These are phyloP conservation scores for Hyaloscypha finlandica DNA, from an alignment of 495 filamentous ascomycete species.

Conservation along the genomic window DNA sequence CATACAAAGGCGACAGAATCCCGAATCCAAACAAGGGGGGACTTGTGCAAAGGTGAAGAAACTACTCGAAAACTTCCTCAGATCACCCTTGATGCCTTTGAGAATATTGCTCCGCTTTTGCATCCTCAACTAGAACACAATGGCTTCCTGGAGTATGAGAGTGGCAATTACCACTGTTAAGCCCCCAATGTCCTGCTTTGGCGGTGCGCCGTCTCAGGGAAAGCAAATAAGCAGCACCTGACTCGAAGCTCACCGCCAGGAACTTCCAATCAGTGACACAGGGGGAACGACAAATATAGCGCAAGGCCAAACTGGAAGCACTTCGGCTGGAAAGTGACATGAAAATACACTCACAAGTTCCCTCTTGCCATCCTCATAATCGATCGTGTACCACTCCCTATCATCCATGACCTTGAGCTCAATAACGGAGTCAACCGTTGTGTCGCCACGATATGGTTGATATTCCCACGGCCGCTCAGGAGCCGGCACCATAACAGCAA, in stretches of 20 bases:
- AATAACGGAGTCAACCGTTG: constrained; percentile 43
- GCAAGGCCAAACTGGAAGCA: background rate
- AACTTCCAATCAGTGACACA: background rate
- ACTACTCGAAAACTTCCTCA: too few relatives aligned
- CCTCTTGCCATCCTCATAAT: constrained; percentile 47
- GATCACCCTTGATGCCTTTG: too few relatives aligned
- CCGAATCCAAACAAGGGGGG: too few relatives aligned
- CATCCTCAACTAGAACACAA: too few relatives aligned
- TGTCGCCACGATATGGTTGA: constrained; percentile 48
- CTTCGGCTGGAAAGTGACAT: background rate
- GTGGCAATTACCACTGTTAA: background rate
- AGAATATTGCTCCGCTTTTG: too few relatives aligned
- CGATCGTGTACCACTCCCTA: constrained; percentile 43
- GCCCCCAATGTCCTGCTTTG: background rate
- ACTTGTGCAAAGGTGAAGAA: too few relatives aligned
- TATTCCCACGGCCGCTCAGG: constrained; percentile 48
- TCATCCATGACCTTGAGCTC: constrained; percentile 36
- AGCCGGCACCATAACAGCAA: constrained; percentile 44
- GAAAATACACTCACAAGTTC: constrained; percentile 41
- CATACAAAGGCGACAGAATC: too few relatives aligned
- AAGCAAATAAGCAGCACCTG: background rate
- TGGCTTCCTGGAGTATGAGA: background rate
- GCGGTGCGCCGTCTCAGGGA: too few relatives aligned
- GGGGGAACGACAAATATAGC: background rate
- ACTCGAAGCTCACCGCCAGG: background rate